Evolutionary conservation across 2,329 filamentous ascomycete species (phyloP), one percentile per base, ranked within the genome.

Genomic region (Cordyceps farinosa): DNA sequence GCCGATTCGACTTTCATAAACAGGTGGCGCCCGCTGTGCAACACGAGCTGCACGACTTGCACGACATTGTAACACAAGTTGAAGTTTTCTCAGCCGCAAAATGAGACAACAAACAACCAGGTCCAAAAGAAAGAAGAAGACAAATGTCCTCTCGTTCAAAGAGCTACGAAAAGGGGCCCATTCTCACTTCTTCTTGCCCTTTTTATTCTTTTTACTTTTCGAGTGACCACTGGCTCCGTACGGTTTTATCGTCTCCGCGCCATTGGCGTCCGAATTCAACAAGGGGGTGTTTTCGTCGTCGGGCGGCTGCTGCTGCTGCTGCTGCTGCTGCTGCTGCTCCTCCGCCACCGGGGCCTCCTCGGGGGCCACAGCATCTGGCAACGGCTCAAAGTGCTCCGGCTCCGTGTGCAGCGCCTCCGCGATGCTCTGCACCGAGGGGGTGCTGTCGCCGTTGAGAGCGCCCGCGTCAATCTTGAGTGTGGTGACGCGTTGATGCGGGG

Each of bases 161-260:
- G 48, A 15, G 9, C 42, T 5, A 58, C 13, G 15, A 53, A 10
- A 51, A 29, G 22, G 1, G 34, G 8, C 10, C 4, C 8, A 5
- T 34, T 9, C 9, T 38, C 52, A 77, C 63, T 73, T 74, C 70
- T 77, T 77, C 70, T 75, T 78, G 69, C 75, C 75, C 69, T 75
- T 76, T 36, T 69, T 69, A 54, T 70, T 68, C 51, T 64, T 67
- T 45, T 50, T 60, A 17, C 44, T 51, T 44, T 64, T 64, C 22
- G 62, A 44, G 29, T 61, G 55, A 27, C 56, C 62, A 36, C 51
- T 64, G 1, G 56, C 62, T 2, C 50, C 62, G 52, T 64, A 64
- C 42, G 56, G 62, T 29, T 56, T 64, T 44, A 60, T 62, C 48
- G 64, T 65, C 47, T 66, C 65, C 48, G 67, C 70, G 13, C 70